Conservation (phyloP, 495 filamentous ascomycete species). For the Trichocladium uniseriatum region DNA sequence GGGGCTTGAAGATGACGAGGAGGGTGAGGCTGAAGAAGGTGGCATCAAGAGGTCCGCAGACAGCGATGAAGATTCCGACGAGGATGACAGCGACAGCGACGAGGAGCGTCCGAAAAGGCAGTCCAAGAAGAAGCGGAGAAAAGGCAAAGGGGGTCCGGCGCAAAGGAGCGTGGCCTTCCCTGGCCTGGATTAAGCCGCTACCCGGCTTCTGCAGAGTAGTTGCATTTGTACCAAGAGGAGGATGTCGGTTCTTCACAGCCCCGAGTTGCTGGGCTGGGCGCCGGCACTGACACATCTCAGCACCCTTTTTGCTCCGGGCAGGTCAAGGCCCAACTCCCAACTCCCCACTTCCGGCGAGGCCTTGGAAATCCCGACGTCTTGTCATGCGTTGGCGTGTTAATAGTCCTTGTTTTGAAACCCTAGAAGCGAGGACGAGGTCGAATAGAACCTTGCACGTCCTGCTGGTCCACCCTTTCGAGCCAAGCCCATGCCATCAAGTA, state of each 20-base stretch:
- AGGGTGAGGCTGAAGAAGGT: conserved; percentile 37
- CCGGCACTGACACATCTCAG: neutral
- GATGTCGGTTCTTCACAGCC: conserved; percentile 3
- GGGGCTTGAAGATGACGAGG: conserved; percentile 34
- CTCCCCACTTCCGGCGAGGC: neutral
- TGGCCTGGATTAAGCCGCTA: conserved; percentile 21
- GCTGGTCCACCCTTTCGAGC: too few relatives aligned
- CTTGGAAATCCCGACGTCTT: neutral
- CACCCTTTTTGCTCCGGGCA: neutral
- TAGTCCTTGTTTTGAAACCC: too few relatives aligned
- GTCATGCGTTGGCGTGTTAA: conserved; percentile 18
- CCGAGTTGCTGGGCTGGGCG: neutral
- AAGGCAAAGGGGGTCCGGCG: conserved; percentile 34
- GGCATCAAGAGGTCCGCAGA: conserved; percentile 36
- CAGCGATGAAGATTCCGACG: conserved; percentile 32
- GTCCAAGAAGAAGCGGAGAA: conserved; percentile 36
- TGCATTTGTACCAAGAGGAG: neutral
- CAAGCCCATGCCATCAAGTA: too few relatives aligned
- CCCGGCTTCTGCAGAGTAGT: neutral
- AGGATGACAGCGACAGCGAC: conserved; percentile 28
- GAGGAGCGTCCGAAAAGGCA: conserved; percentile 36
- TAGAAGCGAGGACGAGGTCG: too few relatives aligned
- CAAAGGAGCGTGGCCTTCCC: conserved; percentile 22
- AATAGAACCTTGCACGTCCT: too few relatives aligned
- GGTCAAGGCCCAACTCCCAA: neutral